Base-by-base conservation (phyloP, 2,329 filamentous ascomycete species). In the Corinectria fuckeliana region DNA sequence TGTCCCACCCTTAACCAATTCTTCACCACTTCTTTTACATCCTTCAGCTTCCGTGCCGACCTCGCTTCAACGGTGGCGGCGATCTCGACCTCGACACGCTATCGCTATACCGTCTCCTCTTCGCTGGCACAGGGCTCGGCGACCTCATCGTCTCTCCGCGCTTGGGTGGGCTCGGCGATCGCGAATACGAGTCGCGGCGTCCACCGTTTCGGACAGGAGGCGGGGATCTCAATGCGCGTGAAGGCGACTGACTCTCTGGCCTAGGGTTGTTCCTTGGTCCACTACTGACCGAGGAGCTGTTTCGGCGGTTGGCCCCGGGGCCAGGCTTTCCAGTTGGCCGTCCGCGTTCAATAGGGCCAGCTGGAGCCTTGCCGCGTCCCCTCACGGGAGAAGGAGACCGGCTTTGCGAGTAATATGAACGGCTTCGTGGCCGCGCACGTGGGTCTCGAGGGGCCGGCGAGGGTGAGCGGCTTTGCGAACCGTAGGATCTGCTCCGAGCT, bases 221-320 rank as follows among this genome's bases (percentile, higher is more conserved):
- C 6, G 71, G 71, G 14, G 70, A 74, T 34, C 65, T 63, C 14
- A 73, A 75, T 48, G 69, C 65, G n/a, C 72, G 71, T 16, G 75
- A 75, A 16, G 72, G 69, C 3, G 75, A 75, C 14, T 72, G 72
- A 20, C 66, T 71, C 30, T 69, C 61, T 21, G 63, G 64, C 45
- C 53, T 64, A 21, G 56, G 42, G 39, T 64, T 67, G 56, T 67
- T 69, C 16, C 70, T 65, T 3, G 69, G 71, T 13, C 60, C 69
- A 26, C 66, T 68, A 56, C 74, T 74, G 20, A 70, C 63, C 1
- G 75, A 76, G 2, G 75, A 77, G 65, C 73, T 76, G 58, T 74
- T 76, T 30, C 74, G 70, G 21, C 69, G 60, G 28, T 66, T 38
- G 6, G 66, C 30, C 38, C 52, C 56, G 10, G 66, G 58, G 25